phyloP scores from a whole-genome alignment of 352 stramenopile species.

The Pythium sp. region DNA sequence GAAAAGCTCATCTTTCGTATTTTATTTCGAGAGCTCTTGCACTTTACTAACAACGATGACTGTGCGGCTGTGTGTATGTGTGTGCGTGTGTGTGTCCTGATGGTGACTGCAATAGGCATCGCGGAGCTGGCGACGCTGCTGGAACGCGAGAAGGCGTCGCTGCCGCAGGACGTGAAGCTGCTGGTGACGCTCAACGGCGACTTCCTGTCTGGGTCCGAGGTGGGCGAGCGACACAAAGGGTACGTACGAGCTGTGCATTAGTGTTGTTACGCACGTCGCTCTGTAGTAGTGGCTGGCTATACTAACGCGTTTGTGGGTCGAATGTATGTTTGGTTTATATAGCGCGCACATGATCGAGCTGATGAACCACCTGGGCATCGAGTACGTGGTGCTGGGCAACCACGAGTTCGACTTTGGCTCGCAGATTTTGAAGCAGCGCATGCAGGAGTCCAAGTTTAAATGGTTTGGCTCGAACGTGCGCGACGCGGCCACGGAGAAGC shows the following conservation, averaged over 20 bases:
- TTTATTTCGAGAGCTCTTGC: too few species aligned
- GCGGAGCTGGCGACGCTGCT: constrained; percentile 35
- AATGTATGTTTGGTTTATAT: not conserved
- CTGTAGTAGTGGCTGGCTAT: not conserved
- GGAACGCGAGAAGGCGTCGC: constrained; percentile 34
- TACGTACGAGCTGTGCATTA: constrained; percentile 20
- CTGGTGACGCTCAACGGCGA: constrained; percentile 77
- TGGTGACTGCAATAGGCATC: constrained; percentile 13
- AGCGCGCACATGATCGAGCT: constrained; percentile 79
- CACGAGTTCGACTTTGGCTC: constrained; percentile 81
- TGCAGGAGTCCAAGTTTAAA: constrained; percentile 58
- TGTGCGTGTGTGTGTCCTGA: not conserved
- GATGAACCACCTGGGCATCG: constrained; percentile 67
- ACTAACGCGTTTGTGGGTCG: constrained; percentile 11
- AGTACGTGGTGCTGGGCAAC: constrained; percentile 78
- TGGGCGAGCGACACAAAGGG: constrained; percentile 63
- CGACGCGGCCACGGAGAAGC: constrained; percentile 28
- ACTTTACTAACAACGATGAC: not conserved
- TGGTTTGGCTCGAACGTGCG: constrained; percentile 77
- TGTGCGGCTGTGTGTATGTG: not conserved
- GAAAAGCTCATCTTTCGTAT: not conserved
- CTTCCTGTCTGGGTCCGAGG: constrained; percentile 70
- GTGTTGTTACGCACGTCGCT: not conserved
- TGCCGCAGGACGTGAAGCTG: constrained; percentile 48
- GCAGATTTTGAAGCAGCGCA: constrained; percentile 45